phyloP scores from a whole-genome alignment of 176 grass and related monocot genomes.

The Echinochloa phyllopogon region DNA sequence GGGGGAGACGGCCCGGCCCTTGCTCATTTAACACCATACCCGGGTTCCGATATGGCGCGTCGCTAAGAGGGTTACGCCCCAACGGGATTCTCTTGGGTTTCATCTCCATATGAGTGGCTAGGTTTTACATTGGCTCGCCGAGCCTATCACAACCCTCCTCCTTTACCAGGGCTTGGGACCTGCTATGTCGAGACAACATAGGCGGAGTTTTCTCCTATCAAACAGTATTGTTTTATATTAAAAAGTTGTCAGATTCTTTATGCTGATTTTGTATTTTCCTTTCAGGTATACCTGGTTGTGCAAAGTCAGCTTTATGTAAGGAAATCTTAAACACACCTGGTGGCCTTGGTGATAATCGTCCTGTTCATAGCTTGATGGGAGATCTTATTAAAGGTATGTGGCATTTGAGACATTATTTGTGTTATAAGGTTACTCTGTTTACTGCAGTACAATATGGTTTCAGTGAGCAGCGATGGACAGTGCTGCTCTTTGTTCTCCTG shows the following conservation, averaged over 20 bases:
- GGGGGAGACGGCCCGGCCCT: too few species aligned
- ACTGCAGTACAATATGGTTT: slow-evolving; percentile 1
- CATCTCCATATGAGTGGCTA: too few species aligned
- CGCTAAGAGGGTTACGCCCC: too few species aligned
- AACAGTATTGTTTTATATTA: neutral
- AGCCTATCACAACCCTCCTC: too few species aligned
- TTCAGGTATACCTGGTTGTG: slow-evolving; percentile 98
- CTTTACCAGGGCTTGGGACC: too few species aligned
- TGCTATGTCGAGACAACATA: too few species aligned
- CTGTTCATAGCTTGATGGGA: slow-evolving; percentile 94
- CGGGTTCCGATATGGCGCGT: too few species aligned
- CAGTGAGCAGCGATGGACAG: neutral
- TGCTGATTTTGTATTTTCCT: slow-evolving; percentile 30
- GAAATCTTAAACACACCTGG: slow-evolving; percentile 79
- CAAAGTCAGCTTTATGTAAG: slow-evolving; percentile 93
- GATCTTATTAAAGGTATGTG: slow-evolving; percentile 92
- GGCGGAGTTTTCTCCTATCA: neutral
- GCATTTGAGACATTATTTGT: slow-evolving; percentile 21
- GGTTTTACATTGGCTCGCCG: too few species aligned
- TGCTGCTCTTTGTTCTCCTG: slow-evolving; percentile 8
- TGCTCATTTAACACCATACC: too few species aligned
- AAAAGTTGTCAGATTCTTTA: neutral
- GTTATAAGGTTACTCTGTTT: slow-evolving; percentile 14
- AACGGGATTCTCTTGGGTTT: too few species aligned
- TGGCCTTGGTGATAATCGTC: slow-evolving; percentile 85